Evolutionary conservation across 2,329 filamentous ascomycete genomes (phyloP).

Genomic region (Fusarium citri): DNA sequence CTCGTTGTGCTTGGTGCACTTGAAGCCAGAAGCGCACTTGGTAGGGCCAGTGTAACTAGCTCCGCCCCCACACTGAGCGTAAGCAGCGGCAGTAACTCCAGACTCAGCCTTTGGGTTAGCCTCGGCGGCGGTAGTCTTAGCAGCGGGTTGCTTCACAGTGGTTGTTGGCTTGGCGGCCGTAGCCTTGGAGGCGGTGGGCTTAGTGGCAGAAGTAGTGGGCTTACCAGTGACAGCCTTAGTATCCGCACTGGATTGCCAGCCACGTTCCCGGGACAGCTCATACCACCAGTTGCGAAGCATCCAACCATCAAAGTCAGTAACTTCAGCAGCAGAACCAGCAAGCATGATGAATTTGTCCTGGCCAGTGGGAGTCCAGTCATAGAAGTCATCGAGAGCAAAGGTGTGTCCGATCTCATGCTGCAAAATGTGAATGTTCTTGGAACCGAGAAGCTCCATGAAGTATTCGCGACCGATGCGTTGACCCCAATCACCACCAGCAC

Average conservation of each 20-base stretch:
- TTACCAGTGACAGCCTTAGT: neutral
- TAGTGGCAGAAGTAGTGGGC: neutral
- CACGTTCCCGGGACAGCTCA: conserved; percentile 47
- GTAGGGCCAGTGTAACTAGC: conserved; percentile 39
- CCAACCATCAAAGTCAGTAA: conserved; percentile 63
- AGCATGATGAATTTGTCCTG: conserved; percentile 59
- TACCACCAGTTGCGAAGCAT: conserved; percentile 62
- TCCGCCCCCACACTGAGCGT: conserved; percentile 43
- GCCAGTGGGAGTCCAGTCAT: conserved; percentile 59
- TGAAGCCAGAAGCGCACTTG: conserved; percentile 38
- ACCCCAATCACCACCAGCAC: conserved; percentile 61
- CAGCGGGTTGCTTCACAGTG: neutral
- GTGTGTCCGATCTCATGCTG: conserved; percentile 59
- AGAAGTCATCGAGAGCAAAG: conserved; percentile 58
- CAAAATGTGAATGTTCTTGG: conserved; percentile 57
- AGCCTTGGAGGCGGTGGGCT: neutral
- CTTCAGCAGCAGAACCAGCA: conserved; percentile 54
- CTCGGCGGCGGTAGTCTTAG: neutral
- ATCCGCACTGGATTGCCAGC: conserved; percentile 41
- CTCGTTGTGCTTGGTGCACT: conserved; percentile 39
- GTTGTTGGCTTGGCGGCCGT: neutral
- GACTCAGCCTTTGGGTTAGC: neutral
- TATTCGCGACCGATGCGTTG: conserved; percentile 58
- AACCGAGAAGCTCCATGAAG: conserved; percentile 54
- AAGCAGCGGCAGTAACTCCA: conserved; percentile 7